phyloP scores from a whole-genome alignment of 176 grass and related monocot genomes.

The Cenchrus americanus region DNA sequence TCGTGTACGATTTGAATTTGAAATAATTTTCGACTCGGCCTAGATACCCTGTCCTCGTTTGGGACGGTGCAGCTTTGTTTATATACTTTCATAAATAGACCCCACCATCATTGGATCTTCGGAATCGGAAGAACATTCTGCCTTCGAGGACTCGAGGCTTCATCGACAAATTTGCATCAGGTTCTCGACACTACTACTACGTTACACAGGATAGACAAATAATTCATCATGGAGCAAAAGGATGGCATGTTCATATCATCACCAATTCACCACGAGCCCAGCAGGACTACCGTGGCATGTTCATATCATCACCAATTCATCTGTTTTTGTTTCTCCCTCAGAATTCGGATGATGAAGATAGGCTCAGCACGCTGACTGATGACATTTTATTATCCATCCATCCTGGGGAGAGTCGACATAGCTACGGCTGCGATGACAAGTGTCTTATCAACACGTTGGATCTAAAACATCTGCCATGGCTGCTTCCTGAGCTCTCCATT shows the following conservation, averaged over 20 bases:
- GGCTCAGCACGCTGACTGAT: background rate
- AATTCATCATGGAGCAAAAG: no score
- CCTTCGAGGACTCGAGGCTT: no score
- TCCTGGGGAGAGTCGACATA: background rate
- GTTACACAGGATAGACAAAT: no score
- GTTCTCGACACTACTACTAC: no score
- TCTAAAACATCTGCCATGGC: constrained; percentile 8
- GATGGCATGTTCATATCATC: no score
- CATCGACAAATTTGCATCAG: no score
- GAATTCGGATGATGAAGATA: background rate
- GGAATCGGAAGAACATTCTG: background rate
- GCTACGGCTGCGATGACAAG: background rate
- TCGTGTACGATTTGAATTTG: no score
- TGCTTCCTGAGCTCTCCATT: background rate
- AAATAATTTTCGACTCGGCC: background rate
- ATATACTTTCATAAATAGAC: background rate
- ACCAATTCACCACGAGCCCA: no score
- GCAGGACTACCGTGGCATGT: no score
- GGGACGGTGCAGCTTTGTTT: background rate
- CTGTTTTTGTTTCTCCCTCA: background rate
- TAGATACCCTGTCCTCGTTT: background rate
- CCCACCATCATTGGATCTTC: background rate
- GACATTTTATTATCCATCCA: constrained; percentile 7
- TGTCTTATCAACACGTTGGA: background rate
- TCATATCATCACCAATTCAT: no score